Conservation (phyloP, 306 rosid species). For the Potentilla sterilis region DNA sequence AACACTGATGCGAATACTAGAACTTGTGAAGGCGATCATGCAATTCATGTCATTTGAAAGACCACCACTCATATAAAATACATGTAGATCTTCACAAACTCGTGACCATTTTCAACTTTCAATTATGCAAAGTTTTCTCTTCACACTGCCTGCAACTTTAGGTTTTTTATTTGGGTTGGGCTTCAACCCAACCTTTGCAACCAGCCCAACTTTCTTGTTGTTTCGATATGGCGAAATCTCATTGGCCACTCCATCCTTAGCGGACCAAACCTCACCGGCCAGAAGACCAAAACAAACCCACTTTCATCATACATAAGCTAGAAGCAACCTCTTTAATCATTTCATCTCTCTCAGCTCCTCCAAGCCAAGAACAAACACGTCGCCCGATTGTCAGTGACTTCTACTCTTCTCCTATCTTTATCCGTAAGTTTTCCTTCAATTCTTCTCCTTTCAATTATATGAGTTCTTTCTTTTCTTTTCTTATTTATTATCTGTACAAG, state of each 20-base stretch:
- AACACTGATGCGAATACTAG: too few relatives aligned
- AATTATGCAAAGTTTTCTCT: too few relatives aligned
- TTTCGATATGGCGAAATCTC: too few relatives aligned
- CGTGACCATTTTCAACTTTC: too few relatives aligned
- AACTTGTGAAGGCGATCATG: too few relatives aligned
- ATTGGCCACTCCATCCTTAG: neutral
- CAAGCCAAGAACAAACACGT: neutral
- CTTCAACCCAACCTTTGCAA: neutral
- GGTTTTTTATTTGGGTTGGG: neutral
- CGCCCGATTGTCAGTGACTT: neutral
- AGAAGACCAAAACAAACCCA: conserved; percentile 5
- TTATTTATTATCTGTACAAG: neutral
- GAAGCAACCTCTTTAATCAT: neutral
- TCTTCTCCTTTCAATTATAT: neutral
- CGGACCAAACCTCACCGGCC: conserved; percentile 17
- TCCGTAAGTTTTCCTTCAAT: neutral
- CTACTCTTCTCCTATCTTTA: neutral
- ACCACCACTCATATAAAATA: too few relatives aligned
- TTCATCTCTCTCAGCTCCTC: neutral
- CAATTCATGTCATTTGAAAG: too few relatives aligned
- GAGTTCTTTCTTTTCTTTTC: neutral
- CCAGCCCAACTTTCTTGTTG: neutral
- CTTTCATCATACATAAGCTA: neutral
- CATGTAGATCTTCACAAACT: too few relatives aligned
- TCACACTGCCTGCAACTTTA: too few relatives aligned